Percentiles rank a stretch among this genome's conserved stretches.
Evolutionary conservation across 495 filamentous ascomycete species (phyloP).

Genomic region (Lophiostoma macrostomum): DNA sequence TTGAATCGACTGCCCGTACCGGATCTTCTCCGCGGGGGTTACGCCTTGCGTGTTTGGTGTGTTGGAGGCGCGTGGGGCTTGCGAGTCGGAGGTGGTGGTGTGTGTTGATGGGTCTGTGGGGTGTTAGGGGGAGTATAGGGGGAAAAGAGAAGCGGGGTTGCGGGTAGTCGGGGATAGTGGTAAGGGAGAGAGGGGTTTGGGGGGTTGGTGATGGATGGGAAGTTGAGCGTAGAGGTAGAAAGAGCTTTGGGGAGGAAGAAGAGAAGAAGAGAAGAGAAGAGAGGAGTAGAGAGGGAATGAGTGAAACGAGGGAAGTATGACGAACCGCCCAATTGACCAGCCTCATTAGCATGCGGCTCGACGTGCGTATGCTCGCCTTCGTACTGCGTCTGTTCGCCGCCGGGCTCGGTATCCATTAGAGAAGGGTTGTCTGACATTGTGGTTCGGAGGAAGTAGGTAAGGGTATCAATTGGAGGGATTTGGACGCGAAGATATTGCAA

Average conservation of each 20-base stretch:
- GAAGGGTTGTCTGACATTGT: constrained; percentile 40
- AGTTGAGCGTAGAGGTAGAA: neutral
- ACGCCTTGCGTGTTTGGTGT: constrained; percentile 36
- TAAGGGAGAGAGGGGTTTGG: neutral
- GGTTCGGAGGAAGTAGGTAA: constrained; percentile 24
- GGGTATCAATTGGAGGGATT: constrained; percentile 15
- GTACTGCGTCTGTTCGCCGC: constrained; percentile 66
- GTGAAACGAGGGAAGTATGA: no score
- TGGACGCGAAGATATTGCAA: no score
- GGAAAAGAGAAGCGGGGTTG: neutral
- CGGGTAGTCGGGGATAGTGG: neutral
- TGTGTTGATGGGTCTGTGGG: constrained; percentile 14
- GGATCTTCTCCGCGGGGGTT: constrained; percentile 49
- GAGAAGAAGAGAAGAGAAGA: constrained; percentile 2
- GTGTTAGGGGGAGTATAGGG: constrained; percentile 1
- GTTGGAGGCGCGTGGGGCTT: constrained; percentile 34
- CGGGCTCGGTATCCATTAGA: constrained; percentile 61
- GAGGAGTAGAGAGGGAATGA: neutral
- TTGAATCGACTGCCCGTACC: constrained; percentile 52
- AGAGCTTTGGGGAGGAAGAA: neutral
- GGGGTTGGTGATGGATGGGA: neutral
- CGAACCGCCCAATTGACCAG: constrained; percentile 59
- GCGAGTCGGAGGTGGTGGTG: no score
- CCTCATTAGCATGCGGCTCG: constrained; percentile 51
- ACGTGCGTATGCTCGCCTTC: constrained; percentile 55